These are phyloP conservation scores for Ophiostoma ips DNA, from an alignment of 2,329 filamentous ascomycete species.

Conservation along the genomic window DNA sequence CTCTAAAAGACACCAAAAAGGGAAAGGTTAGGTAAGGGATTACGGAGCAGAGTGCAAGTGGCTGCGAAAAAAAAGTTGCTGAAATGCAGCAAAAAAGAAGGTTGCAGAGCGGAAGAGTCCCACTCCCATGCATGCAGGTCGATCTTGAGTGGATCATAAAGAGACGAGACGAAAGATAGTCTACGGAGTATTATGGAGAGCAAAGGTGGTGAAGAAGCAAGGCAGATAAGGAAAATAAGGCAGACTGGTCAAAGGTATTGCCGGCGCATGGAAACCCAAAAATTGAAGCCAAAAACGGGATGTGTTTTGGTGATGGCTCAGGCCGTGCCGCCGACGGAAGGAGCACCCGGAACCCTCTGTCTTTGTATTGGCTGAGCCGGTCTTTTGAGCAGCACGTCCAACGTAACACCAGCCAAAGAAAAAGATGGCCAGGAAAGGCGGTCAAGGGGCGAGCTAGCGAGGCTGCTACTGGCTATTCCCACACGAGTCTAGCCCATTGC, in stretches of 20 bases:
- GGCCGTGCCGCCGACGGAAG: neutral
- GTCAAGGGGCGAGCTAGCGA: constrained; percentile 5
- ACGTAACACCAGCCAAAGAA: no score
- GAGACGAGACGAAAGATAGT: constrained; percentile 5
- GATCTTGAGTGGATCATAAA: neutral
- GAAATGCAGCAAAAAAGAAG: neutral
- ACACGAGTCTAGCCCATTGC: constrained; percentile 1
- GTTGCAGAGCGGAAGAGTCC: neutral
- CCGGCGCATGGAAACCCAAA: no score
- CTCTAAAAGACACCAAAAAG: no score
- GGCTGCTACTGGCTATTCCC: neutral
- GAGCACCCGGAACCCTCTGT: neutral
- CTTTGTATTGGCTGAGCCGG: no score
- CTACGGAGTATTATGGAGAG: neutral
- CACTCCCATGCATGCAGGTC: neutral
- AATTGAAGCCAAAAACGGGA: no score
- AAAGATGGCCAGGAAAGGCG: constrained; percentile 5
- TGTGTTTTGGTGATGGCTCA: neutral
- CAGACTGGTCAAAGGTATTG: no score
- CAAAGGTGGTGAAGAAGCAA: no score
- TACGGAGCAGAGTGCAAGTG: no score
- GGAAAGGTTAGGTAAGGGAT: no score
- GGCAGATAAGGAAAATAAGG: no score
- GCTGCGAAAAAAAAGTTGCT: no score
- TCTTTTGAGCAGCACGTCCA: no score